Evolutionary conservation across 306 rosid species (phyloP).

Genomic region (Leucaena leucocephala): DNA sequence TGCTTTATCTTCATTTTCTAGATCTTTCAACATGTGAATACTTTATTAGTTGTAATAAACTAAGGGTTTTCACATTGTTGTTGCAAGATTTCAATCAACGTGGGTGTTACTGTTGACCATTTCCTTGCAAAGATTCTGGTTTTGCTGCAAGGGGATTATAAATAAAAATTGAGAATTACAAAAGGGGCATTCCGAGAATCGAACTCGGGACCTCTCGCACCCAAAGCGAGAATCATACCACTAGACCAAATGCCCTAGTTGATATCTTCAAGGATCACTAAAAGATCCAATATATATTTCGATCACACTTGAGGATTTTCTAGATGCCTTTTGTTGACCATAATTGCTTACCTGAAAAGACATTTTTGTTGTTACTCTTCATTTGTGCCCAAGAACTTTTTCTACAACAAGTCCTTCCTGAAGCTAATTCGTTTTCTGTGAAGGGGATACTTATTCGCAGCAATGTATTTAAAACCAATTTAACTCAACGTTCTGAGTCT

Average conservation of each 20-base stretch:
- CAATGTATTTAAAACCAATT: neutral
- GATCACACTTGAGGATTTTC: neutral
- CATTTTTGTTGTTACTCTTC: neutral
- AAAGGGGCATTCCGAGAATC: too few species aligned
- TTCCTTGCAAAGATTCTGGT: too few species aligned
- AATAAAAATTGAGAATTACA: too few species aligned
- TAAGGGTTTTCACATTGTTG: neutral
- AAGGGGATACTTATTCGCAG: neutral
- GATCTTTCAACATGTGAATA: neutral
- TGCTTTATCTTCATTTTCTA: neutral
- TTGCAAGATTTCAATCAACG: neutral
- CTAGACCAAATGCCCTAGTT: too few species aligned
- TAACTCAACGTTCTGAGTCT: neutral
- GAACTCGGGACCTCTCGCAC: too few species aligned
- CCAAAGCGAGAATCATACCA: too few species aligned
- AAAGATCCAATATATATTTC: neutral
- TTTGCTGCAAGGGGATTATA: too few species aligned
- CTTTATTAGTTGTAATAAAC: neutral
- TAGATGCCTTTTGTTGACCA: neutral
- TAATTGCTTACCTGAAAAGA: neutral
- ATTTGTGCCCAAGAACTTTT: neutral
- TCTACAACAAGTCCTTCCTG: neutral
- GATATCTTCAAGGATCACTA: too few species aligned
- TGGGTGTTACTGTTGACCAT: too few species aligned
- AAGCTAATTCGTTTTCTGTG: neutral